Percentiles rank a stretch among this genome's conserved stretches.
These are phyloP conservation scores for Sphagnum fallax DNA, from an alignment of 228 moss, liverwort and hornwort species.

Conservation along the genomic window DNA sequence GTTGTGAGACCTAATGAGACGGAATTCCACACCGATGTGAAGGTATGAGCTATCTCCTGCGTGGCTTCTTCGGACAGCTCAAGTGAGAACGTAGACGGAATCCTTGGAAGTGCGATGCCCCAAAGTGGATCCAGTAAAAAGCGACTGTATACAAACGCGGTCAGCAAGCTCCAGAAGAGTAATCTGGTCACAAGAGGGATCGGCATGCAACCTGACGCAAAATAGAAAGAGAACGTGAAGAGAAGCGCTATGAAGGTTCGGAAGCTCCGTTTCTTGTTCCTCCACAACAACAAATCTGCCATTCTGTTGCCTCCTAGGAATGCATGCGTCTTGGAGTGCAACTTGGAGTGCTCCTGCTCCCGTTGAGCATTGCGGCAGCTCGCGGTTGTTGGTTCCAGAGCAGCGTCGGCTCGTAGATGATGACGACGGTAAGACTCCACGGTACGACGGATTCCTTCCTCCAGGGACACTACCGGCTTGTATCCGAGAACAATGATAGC, in stretches of 20 bases:
- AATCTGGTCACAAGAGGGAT: constrained; percentile 41
- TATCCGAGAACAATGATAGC: constrained; percentile 69
- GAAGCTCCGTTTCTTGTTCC: constrained; percentile 31
- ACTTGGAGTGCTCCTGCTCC: constrained; percentile 16
- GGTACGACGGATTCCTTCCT: constrained; percentile 74
- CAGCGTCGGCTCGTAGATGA: constrained; percentile 50
- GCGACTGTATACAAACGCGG: constrained; percentile 50
- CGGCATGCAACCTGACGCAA: constrained; percentile 49
- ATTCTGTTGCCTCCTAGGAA: constrained; percentile 56
- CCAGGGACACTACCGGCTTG: constrained; percentile 55
- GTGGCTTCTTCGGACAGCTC: constrained; percentile 49
- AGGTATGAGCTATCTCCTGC: constrained; percentile 21
- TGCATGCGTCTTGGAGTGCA: constrained; percentile 33
- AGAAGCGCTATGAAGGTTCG: constrained; percentile 41
- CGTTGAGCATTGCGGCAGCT: background rate
- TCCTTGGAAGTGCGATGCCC: constrained; percentile 47
- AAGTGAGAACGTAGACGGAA: constrained; percentile 43
- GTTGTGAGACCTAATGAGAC: constrained; percentile 17
- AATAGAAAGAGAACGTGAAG: constrained; percentile 37
- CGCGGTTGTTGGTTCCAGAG: constrained; percentile 8
- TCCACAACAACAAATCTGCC: constrained; percentile 75
- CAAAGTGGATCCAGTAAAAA: constrained; percentile 61
- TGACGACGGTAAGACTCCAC: constrained; percentile 39
- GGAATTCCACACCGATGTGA: constrained; percentile 50
- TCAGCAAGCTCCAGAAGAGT: constrained; percentile 40